phyloP scores from a whole-genome alignment of 176 grass and related monocot genomes.

The Poa annua region DNA sequence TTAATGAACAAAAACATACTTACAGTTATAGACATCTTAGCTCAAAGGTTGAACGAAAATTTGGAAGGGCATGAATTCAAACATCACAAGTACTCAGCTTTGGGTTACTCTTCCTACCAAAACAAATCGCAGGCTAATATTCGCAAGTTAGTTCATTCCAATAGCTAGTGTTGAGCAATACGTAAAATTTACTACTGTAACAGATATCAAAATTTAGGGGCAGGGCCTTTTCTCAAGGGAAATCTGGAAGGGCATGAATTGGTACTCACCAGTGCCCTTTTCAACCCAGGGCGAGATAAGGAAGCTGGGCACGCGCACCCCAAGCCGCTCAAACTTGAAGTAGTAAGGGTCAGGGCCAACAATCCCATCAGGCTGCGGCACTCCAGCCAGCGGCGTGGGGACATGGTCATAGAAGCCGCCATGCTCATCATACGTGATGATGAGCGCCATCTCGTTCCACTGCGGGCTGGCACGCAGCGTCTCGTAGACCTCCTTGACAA shows the following conservation, averaged over 20 bases:
- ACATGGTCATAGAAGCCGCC: constrained; percentile 98
- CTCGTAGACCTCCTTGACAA: constrained; percentile 95
- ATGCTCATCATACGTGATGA: constrained; percentile 94
- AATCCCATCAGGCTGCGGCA: constrained; percentile 92
- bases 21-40: too few species aligned
- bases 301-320: constrained; percentile 76
- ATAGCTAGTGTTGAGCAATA: not conserved
- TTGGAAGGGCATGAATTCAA: too few species aligned
- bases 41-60: too few species aligned
- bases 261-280: constrained; percentile 61
- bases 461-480: constrained; percentile 82
- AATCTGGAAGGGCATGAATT: not conserved
- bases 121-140: not conserved
- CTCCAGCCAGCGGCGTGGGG: constrained; percentile 66
- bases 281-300: constrained; percentile 90
- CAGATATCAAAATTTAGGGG: not conserved
- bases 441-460: constrained; percentile 81
- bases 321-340: constrained; percentile 93
- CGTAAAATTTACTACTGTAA: not conserved
- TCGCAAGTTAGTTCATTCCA: not conserved
- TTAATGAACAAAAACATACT: not conserved
- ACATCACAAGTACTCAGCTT: too few species aligned
- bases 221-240: not conserved
- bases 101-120: not conserved
- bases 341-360: constrained; percentile 89